Conservation (phyloP, 2,329 filamentous ascomycete species). For the Aspergillus neoniger region DNA sequence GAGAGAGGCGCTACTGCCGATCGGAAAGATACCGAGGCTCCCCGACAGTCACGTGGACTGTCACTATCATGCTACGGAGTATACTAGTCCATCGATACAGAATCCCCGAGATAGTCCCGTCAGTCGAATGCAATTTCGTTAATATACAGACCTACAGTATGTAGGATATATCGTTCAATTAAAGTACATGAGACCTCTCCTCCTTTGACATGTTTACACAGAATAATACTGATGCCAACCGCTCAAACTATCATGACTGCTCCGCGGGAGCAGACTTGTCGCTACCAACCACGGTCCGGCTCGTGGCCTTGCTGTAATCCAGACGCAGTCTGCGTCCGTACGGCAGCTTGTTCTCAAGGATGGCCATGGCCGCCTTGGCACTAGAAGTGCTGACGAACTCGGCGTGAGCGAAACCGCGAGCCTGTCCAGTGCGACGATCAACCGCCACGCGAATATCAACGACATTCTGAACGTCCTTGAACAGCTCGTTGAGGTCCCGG, state of each 20-base stretch:
- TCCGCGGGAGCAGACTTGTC: no score
- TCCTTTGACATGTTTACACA: background rate
- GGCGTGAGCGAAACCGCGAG: conserved; percentile 80
- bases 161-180: background rate
- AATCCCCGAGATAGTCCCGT: no score
- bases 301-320: conserved; percentile 56
- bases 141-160: no score
- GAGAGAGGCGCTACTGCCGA: conserved; percentile 23
- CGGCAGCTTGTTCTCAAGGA: conserved; percentile 60
- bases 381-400: conserved; percentile 72
- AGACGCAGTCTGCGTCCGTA: conserved; percentile 67
- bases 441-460: conserved; percentile 78
- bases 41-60: conserved; percentile 24
- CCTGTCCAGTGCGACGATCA: conserved; percentile 76
- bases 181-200: background rate
- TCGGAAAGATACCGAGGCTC: conserved; percentile 27
- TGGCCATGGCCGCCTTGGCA: conserved; percentile 61
- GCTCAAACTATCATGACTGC: no score
- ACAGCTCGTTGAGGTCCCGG: conserved; percentile 75
- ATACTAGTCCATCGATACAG: background rate
- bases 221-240: no score
- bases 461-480: conserved; percentile 69
- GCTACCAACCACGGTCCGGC: background rate
- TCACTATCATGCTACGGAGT: background rate
- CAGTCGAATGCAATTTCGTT: no score